phyloP scores from a whole-genome alignment of 2,329 filamentous ascomycete genomes.

The Sporothrix variecibatus region DNA sequence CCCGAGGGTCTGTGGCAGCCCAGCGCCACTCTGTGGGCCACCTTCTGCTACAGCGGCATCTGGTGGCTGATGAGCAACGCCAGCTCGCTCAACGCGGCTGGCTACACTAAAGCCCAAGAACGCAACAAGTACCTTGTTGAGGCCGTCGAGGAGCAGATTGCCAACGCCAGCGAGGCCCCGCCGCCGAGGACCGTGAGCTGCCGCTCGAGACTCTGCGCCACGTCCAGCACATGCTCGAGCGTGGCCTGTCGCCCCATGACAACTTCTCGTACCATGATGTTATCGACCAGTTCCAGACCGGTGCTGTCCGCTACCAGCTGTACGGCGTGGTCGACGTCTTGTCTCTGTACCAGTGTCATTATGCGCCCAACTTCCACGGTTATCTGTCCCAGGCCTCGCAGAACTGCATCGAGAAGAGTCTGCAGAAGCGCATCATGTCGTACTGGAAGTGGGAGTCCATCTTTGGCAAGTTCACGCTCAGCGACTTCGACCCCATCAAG shows the following conservation, averaged over 20 bases:
- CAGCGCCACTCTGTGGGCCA: neutral
- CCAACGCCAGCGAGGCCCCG: neutral
- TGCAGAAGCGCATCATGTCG: neutral
- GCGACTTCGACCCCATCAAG: neutral
- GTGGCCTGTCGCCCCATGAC: neutral
- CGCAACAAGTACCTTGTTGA: neutral
- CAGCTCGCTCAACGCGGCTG: neutral
- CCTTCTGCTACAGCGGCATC: neutral
- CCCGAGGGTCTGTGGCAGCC: constrained; percentile 7
- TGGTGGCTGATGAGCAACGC: constrained; percentile 4
- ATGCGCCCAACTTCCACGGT: neutral
- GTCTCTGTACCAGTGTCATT: neutral
- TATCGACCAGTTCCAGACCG: constrained; percentile 13
- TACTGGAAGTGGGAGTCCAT: constrained; percentile 16
- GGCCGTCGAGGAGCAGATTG: neutral
- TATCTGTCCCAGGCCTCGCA: neutral
- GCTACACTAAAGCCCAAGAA: neutral
- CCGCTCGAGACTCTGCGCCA: constrained; percentile 2
- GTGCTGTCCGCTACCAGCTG: constrained; percentile 3
- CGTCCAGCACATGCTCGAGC: constrained; percentile 3
- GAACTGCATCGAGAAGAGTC: neutral
- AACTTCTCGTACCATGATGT: neutral
- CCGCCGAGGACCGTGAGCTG: neutral
- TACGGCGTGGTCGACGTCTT: neutral
- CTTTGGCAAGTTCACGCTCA: constrained; percentile 4